These are phyloP conservation scores for Saccharomyces hybrid DNA, from an alignment of 1,139 yeast species.

Conservation along the genomic window DNA sequence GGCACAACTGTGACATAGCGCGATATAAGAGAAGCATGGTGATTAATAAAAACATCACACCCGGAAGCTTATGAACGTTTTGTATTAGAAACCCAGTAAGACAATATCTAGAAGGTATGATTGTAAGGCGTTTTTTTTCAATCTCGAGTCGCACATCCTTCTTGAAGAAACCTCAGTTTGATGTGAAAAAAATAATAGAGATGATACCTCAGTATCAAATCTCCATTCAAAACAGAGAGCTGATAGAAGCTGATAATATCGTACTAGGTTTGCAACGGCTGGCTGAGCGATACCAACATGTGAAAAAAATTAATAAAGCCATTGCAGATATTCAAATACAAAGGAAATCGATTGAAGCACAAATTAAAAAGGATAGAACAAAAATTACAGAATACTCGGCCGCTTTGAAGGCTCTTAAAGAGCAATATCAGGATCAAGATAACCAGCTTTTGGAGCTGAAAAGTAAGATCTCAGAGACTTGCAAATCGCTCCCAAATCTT, in stretches of 20 bases:
- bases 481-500: conserved; percentile 60
- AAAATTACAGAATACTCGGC: conserved; percentile 8
- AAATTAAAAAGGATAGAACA: conserved; percentile 21
- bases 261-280: conserved; percentile 34
- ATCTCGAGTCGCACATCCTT: neutral
- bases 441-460: conserved; percentile 34
- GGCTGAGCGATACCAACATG: conserved; percentile 22
- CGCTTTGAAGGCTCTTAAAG: conserved; percentile 25
- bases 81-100: neutral
- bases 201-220: conserved; percentile 37
- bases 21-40: neutral
- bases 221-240: conserved; percentile 43
- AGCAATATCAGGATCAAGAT: conserved; percentile 13
- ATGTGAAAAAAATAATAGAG: conserved; percentile 41
- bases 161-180: conserved; percentile 40
- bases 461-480: conserved; percentile 28
- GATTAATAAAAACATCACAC: neutral
- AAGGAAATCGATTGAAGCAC: conserved; percentile 28
- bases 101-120: neutral
- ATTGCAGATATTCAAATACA: conserved; percentile 26
- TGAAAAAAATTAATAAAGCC: conserved; percentile 17
- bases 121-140: neutral
- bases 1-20: neutral
- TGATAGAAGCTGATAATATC: conserved; percentile 27
- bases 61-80: too few species aligned